Evolutionary conservation across 2,329 filamentous ascomycete genomes (phyloP).

Genomic region (Xylaria sp.): DNA sequence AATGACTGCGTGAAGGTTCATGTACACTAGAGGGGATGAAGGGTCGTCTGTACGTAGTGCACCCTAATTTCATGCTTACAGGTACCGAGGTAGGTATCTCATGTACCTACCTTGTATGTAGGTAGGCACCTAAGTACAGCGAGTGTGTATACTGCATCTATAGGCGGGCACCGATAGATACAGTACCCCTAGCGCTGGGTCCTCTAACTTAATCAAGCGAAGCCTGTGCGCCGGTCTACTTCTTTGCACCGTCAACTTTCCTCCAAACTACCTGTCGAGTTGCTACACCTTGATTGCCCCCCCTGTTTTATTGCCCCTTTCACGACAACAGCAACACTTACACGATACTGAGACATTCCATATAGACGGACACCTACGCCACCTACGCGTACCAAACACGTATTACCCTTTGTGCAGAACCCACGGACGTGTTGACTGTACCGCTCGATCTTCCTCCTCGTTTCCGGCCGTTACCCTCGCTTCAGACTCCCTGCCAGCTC

Average conservation of each 20-base stretch:
- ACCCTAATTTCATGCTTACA: too few relatives aligned
- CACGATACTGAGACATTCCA: not conserved
- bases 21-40: too few relatives aligned
- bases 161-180: not conserved
- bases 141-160: not conserved
- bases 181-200: slow-evolving; percentile 18
- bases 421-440: not conserved
- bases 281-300: not conserved
- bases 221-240: slow-evolving; percentile 2
- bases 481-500: not conserved
- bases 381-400: slow-evolving; percentile 6
- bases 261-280: not conserved
- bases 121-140: not conserved
- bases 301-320: slow-evolving; percentile 18
- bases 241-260: slow-evolving; percentile 27
- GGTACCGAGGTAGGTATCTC: not conserved
- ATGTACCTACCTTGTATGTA: not conserved
- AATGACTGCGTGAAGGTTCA: too few relatives aligned
- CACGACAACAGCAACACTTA: slow-evolving; percentile 18
- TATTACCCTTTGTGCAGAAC: not conserved
- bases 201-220: slow-evolving; percentile 28
- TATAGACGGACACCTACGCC: not conserved
- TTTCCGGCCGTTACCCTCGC: not conserved
- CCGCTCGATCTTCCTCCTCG: not conserved
- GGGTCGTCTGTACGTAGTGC: too few relatives aligned